Conservation (phyloP, 208 protist genomes). For the Histomonas meleagridis region DNA sequence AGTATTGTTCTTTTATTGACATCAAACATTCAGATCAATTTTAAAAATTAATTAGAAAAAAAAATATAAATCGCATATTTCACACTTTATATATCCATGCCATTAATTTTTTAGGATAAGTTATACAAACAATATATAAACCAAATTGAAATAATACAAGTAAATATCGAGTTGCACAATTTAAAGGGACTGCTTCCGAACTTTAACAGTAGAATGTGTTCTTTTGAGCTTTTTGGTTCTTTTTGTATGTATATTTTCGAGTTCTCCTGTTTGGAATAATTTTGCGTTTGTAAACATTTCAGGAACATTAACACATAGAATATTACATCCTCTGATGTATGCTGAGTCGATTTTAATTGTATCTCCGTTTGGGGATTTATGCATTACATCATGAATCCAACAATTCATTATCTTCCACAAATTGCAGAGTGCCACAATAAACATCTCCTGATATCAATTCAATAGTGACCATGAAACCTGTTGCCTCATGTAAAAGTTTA, state of each 20-base stretch:
- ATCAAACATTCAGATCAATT: no score
- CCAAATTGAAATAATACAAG: no score
- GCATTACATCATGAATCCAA: background rate
- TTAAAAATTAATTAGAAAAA: no score
- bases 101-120: no score
- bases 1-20: no score
- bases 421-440: background rate
- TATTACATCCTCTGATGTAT: background rate
- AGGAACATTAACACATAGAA: background rate
- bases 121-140: no score
- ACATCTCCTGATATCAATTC: background rate
- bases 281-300: background rate
- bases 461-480: background rate
- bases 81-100: no score
- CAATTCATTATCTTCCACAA: constrained; percentile 32
- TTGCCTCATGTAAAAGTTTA: constrained; percentile 10
- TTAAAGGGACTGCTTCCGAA: no score
- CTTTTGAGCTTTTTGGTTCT: background rate
- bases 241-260: background rate
- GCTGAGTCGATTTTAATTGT: background rate
- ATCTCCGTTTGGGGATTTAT: background rate
- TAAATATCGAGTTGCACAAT: no score
- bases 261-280: background rate
- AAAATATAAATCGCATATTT: no score
- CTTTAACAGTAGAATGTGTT: background rate